phyloP scores from a whole-genome alignment of 2,329 filamentous ascomycete genomes.

The Aspergillus unguis region DNA sequence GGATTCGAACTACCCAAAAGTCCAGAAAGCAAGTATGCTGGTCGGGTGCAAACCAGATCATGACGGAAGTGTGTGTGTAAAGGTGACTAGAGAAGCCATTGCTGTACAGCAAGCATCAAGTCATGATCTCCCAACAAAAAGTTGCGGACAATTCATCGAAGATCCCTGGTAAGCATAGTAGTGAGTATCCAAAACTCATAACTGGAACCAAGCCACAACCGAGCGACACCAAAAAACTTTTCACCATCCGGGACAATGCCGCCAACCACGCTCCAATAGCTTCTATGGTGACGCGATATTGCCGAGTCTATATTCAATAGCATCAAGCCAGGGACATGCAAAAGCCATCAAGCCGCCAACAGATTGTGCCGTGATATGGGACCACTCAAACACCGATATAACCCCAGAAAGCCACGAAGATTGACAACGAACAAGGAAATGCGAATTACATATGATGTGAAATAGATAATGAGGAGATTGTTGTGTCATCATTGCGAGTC shows the following conservation, averaged over 20 bases:
- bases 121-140: neutral
- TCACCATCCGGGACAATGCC: constrained; percentile 18
- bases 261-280: constrained; percentile 19
- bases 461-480: constrained; percentile 6
- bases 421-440: constrained; percentile 6
- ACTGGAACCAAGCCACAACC: constrained; percentile 12
- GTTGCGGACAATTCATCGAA: neutral
- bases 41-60: neutral
- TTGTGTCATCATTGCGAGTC: constrained; percentile 23
- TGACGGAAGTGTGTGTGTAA: neutral
- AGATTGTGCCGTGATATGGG: constrained; percentile 14
- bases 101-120: constrained; percentile 6
- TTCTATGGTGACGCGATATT: constrained; percentile 22
- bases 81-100: neutral
- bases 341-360: constrained; percentile 20
- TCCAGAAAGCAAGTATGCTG: constrained; percentile 3
- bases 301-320: constrained; percentile 23
- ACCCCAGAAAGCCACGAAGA: constrained; percentile 11
- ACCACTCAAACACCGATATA: constrained; percentile 20
- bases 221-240: constrained; percentile 18
- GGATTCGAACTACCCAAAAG: constrained; percentile 3
- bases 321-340: constrained; percentile 16
- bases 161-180: neutral
- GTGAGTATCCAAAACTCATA: constrained; percentile 8
- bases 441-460: constrained; percentile 9